Percentiles rank a stretch among this genome's conserved stretches.
Evolutionary conservation across 495 filamentous ascomycete genomes (phyloP).

Genomic region (Cladorrhinum samala): DNA sequence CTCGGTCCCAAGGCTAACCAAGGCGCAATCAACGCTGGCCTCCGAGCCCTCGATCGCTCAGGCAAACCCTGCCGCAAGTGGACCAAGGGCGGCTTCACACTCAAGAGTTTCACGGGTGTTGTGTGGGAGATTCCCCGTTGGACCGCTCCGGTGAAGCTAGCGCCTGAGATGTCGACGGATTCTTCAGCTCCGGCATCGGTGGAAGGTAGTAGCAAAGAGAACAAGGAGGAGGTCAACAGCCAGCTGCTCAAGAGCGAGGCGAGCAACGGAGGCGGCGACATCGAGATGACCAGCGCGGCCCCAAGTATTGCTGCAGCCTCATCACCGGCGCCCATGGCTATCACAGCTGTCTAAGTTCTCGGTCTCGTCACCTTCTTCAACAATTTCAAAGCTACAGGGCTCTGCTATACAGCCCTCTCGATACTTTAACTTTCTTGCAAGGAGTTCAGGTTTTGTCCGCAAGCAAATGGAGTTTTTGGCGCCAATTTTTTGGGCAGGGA

Average conservation of each 20-base stretch:
- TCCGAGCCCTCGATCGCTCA: slow-evolving; percentile 85
- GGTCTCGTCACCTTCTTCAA: background rate
- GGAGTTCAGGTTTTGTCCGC: too few species aligned
- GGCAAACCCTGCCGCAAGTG: slow-evolving; percentile 90
- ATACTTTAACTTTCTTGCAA: too few species aligned
- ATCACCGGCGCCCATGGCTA: slow-evolving; percentile 33
- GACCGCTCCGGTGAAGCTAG: slow-evolving; percentile 60
- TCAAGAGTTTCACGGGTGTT: slow-evolving; percentile 92
- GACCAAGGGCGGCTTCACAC: slow-evolving; percentile 69
- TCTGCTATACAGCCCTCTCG: too few species aligned
- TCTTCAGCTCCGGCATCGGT: slow-evolving; percentile 40
- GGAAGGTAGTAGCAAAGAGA: slow-evolving; percentile 72
- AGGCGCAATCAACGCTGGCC: slow-evolving; percentile 93
- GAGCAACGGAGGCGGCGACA: slow-evolving; percentile 52
- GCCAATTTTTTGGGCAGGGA: too few species aligned
- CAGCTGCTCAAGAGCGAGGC: slow-evolving; percentile 63
- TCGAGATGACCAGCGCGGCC: slow-evolving; percentile 38
- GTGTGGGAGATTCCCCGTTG: slow-evolving; percentile 79
- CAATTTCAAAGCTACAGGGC: too few species aligned
- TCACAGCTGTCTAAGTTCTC: slow-evolving; percentile 11
- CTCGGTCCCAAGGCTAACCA: slow-evolving; percentile 96
- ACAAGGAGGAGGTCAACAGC: slow-evolving; percentile 57
- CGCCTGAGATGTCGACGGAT: slow-evolving; percentile 28
- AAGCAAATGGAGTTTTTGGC: too few species aligned
- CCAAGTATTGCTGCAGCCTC: slow-evolving; percentile 34